phyloP scores from a whole-genome alignment of 495 filamentous ascomycete species.

The Trichoderma asperelloides region DNA sequence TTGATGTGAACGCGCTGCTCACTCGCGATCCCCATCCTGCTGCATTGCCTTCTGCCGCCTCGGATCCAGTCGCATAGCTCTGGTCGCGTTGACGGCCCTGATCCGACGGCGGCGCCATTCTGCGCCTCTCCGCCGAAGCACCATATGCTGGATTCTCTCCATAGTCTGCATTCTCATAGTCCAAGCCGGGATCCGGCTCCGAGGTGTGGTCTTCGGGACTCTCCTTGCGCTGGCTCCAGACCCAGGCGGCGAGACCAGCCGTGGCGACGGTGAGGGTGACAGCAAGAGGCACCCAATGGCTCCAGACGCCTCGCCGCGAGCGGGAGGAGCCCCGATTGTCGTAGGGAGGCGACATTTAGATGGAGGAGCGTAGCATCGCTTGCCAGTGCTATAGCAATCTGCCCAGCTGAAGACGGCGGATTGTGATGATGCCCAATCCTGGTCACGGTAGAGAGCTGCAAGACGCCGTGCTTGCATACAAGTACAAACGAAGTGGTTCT shows the following conservation, averaged over 20 bases:
- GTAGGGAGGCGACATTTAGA: constrained; percentile 67
- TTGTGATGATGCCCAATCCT: neutral
- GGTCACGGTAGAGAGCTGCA: neutral
- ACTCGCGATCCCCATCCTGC: constrained; percentile 65
- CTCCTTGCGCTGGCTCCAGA: constrained; percentile 78
- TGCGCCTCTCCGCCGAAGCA: constrained; percentile 30
- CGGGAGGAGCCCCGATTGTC: constrained; percentile 51
- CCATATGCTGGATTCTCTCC: constrained; percentile 47
- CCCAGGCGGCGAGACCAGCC: constrained; percentile 77
- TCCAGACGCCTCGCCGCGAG: constrained; percentile 56
- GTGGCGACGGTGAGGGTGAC: constrained; percentile 80
- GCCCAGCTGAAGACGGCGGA: neutral
- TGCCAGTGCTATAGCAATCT: neutral
- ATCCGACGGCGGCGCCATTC: constrained; percentile 27
- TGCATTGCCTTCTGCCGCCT: constrained; percentile 36
- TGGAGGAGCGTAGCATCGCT: constrained; percentile 12
- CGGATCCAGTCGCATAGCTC: constrained; percentile 17
- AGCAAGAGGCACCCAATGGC: constrained; percentile 79
- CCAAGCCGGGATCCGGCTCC: constrained; percentile 31
- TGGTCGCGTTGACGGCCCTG: neutral
- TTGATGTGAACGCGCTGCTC: constrained; percentile 78
- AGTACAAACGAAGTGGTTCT: neutral
- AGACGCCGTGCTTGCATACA: neutral
- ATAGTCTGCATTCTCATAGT: constrained; percentile 41
- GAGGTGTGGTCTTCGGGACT: constrained; percentile 44